Percentiles rank a stretch among this genome's conserved stretches.
Conservation (phyloP, 495 filamentous ascomycete genomes). For the Symbiotaphrina buchneri region DNA sequence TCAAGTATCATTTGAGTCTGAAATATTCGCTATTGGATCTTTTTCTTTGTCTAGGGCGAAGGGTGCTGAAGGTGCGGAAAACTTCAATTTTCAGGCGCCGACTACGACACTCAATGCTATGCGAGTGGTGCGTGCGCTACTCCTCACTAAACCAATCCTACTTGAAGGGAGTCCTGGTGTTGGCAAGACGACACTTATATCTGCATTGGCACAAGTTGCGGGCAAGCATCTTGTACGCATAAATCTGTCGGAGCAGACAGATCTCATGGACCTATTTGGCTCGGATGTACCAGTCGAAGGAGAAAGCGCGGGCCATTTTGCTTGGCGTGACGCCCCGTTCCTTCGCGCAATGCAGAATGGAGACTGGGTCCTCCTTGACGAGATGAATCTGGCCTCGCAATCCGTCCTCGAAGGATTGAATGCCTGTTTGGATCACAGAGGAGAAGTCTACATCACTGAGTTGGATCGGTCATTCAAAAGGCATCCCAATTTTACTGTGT, state of each 20-base stretch:
- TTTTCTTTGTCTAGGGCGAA: conserved; percentile 39
- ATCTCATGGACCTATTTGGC: conserved; percentile 91
- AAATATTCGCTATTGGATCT: conserved; percentile 37
- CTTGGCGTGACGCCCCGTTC: conserved; percentile 91
- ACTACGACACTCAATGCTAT: conserved; percentile 81
- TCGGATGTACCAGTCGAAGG: conserved; percentile 92
- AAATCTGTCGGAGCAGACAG: conserved; percentile 94
- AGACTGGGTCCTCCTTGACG: conserved; percentile 88
- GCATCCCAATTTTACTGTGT: conserved; percentile 74
- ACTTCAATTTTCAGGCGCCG: conserved; percentile 64
- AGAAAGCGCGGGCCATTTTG: conserved; percentile 64
- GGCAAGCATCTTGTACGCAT: conserved; percentile 72
- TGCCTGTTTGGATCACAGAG: conserved; percentile 90
- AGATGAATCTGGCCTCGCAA: conserved; percentile 97
- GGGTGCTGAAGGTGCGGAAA: conserved; percentile 24
- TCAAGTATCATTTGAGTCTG: conserved; percentile 21
- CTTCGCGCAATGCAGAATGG: conserved; percentile 88
- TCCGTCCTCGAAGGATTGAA: conserved; percentile 94
- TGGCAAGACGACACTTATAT: conserved; percentile 85
- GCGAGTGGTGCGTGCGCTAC: conserved; percentile 74
- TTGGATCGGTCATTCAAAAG: conserved; percentile 80
- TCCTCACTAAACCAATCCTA: conserved; percentile 72
- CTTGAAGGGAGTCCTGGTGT: conserved; percentile 93
- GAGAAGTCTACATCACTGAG: conserved; percentile 87
- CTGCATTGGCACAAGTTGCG: conserved; percentile 55